phyloP scores from a whole-genome alignment of 345 rosid species.

The Camelina laxa region DNA sequence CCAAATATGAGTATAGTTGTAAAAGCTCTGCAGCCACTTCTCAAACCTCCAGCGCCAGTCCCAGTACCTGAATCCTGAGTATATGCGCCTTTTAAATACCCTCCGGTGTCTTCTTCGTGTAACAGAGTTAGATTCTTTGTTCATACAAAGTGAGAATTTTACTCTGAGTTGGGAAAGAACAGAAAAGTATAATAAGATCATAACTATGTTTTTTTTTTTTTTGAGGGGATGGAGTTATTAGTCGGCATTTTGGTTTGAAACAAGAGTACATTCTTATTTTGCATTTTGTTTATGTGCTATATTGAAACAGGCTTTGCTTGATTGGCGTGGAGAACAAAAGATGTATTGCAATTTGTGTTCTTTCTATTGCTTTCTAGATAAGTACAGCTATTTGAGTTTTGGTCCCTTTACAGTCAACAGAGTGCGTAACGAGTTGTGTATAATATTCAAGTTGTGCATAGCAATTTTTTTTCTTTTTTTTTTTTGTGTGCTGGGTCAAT shows the following conservation, averaged over 20 bases:
- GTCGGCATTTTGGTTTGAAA: conserved; percentile 31
- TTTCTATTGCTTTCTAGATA: background rate
- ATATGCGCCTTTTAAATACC: background rate
- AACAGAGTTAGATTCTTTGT: conserved; percentile 34
- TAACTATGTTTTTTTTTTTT: conserved; percentile 4
- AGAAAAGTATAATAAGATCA: conserved; percentile 8
- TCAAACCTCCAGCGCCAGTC: conserved; percentile 66
- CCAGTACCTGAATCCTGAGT: conserved; percentile 41
- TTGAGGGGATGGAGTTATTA: background rate
- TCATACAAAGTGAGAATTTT: conserved; percentile 15
- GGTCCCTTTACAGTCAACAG: background rate
- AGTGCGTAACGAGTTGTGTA: background rate
- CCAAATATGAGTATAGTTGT: conserved; percentile 95
- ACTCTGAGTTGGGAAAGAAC: conserved; percentile 10
- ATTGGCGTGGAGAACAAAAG: conserved; percentile 34
- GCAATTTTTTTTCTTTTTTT: too few relatives aligned
- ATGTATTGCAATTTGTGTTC: conserved; percentile 20
- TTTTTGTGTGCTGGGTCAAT: too few relatives aligned
- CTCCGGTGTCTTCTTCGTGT: background rate
- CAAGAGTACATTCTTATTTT: conserved; percentile 1
- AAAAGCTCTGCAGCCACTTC: conserved; percentile 82
- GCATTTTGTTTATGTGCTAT: conserved; percentile 12
- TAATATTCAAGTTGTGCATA: too few relatives aligned
- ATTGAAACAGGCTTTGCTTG: conserved; percentile 22
- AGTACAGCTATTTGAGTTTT: conserved; percentile 25